Conservation (phyloP, 1,284 basidiomycete species). For the Stygiomarasmius scandens region DNA sequence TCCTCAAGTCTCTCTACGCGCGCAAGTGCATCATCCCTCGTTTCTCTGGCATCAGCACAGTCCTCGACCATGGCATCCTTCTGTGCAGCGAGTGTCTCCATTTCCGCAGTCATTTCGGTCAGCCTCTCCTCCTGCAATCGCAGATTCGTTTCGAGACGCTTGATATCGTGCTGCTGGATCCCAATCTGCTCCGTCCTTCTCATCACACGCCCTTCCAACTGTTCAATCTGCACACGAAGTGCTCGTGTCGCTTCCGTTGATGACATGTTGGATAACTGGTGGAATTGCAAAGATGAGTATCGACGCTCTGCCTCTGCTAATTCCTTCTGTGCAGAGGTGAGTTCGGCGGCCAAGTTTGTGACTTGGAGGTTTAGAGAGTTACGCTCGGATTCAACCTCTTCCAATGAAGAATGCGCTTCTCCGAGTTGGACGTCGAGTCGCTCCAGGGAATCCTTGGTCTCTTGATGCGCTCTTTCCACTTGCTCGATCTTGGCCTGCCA, state of each 20-base stretch:
- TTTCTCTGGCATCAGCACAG: constrained; percentile 70
- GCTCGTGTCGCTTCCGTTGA: constrained; percentile 53
- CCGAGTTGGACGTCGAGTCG: constrained; percentile 42
- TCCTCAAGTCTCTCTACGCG: constrained; percentile 60
- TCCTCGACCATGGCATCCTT: constrained; percentile 81
- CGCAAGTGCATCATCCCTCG: constrained; percentile 61
- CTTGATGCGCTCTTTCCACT: constrained; percentile 37
- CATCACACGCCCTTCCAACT: constrained; percentile 61
- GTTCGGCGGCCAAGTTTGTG: constrained; percentile 61
- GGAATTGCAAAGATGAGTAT: constrained; percentile 60
- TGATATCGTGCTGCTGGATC: constrained; percentile 74
- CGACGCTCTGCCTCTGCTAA: constrained; percentile 56
- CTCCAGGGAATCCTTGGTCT: constrained; percentile 39
- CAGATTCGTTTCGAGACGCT: constrained; percentile 70
- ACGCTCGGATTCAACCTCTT: constrained; percentile 62
- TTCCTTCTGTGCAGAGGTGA: constrained; percentile 52
- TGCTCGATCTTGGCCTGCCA: constrained; percentile 32
- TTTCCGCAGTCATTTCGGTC: constrained; percentile 63
- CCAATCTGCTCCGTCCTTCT: constrained; percentile 71
- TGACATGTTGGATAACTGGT: constrained; percentile 64
- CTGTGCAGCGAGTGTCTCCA: constrained; percentile 64
- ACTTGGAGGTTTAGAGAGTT: constrained; percentile 63
- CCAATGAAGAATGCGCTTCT: constrained; percentile 44
- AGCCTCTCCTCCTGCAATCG: constrained; percentile 72
- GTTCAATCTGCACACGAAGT: constrained; percentile 62